Conservation (phyloP, 768 basidiomycete species). For the Albatrellus ellisii region DNA sequence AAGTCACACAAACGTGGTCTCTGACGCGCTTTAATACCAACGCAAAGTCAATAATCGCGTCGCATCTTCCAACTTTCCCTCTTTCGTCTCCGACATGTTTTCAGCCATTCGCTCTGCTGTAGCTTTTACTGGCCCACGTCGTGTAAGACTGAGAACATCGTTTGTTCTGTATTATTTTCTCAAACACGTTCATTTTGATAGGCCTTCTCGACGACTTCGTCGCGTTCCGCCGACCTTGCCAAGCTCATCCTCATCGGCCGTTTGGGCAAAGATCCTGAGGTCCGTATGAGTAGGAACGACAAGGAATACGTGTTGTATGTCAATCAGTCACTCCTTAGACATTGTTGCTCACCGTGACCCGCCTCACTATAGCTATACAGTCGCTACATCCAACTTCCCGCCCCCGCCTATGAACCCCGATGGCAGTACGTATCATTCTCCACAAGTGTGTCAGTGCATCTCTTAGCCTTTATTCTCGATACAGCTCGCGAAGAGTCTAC, state of each 20-base stretch:
- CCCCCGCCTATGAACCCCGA: constrained; percentile 44
- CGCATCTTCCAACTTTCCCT: neutral
- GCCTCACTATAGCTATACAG: constrained; percentile 41
- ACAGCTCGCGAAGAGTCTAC: constrained; percentile 39
- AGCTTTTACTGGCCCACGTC: constrained; percentile 26
- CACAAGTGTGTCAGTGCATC: neutral
- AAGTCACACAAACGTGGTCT: no score
- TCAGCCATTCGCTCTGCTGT: constrained; percentile 31
- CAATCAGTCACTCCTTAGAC: neutral
- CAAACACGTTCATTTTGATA: constrained; percentile 16
- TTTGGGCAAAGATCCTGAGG: constrained; percentile 58
- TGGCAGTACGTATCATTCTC: constrained; percentile 33
- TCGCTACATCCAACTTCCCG: constrained; percentile 58
- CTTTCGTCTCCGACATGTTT: constrained; percentile 31
- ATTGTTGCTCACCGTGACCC: neutral
- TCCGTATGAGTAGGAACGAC: constrained; percentile 53
- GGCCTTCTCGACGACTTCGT: constrained; percentile 51
- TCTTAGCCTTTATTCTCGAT: neutral
- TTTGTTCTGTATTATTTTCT: neutral
- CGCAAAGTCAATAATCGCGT: neutral
- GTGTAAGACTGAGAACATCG: constrained; percentile 33
- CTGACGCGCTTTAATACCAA: no score
- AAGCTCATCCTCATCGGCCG: constrained; percentile 71
- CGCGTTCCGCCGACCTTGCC: constrained; percentile 48
- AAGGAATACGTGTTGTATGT: constrained; percentile 70